phyloP scores from a whole-genome alignment of 2,329 filamentous ascomycete genomes.

The Tricladium varicosporioides region DNA sequence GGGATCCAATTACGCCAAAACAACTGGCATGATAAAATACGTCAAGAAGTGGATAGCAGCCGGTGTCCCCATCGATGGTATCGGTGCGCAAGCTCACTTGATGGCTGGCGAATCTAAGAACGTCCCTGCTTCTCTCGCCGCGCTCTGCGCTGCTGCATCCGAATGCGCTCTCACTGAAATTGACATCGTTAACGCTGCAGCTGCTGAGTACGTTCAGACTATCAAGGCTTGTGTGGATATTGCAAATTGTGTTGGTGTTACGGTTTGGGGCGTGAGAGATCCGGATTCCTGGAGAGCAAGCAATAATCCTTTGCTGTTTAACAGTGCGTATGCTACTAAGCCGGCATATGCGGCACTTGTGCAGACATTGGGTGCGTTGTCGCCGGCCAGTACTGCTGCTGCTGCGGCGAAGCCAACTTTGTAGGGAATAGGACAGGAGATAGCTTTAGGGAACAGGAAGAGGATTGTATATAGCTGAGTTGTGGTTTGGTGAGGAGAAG shows the following conservation, averaged over 20 bases:
- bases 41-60: constrained; percentile 60
- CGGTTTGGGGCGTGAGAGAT: constrained; percentile 43
- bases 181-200: constrained; percentile 58
- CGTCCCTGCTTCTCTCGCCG: constrained; percentile 37
- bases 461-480: too few relatives aligned
- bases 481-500: too few relatives aligned
- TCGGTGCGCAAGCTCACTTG: constrained; percentile 33
- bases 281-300: constrained; percentile 50
- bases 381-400: neutral
- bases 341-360: constrained; percentile 43
- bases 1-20: constrained; percentile 53
- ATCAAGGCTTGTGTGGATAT: constrained; percentile 33
- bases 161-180: constrained; percentile 67
- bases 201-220: constrained; percentile 30
- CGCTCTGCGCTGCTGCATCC: constrained; percentile 51
- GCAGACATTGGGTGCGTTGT: constrained; percentile 14
- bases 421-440: too few relatives aligned
- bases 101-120: constrained; percentile 14
- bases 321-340: constrained; percentile 50
- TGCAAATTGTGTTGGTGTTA: constrained; percentile 35
- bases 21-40: constrained; percentile 48
- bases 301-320: constrained; percentile 53
- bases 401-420: too few relatives aligned
- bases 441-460: too few relatives aligned
- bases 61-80: constrained; percentile 62